Conservation (phyloP, 352 stramenopile genomes). For the Pythium aquatile region DNA sequence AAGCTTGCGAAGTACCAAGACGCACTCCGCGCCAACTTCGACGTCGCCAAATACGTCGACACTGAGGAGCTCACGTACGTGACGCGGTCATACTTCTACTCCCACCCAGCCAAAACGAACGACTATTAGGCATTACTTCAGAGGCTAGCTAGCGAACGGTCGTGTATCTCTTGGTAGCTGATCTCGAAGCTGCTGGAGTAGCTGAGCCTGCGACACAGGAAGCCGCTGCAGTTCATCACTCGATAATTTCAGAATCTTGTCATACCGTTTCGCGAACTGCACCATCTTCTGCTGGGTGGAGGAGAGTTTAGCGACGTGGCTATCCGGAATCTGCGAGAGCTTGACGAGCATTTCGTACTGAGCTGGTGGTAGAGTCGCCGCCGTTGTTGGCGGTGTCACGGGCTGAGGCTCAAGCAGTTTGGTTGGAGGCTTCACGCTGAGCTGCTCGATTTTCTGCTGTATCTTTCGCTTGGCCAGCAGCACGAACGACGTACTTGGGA, state of each 20-base stretch:
- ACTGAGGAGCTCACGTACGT: constrained; percentile 35
- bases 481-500: constrained; percentile 53
- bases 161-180: constrained; percentile 16
- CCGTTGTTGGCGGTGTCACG: not conserved
- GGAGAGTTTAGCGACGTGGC: constrained; percentile 37
- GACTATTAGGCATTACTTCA: not conserved
- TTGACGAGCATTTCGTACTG: constrained; percentile 46
- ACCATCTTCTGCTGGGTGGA: constrained; percentile 44
- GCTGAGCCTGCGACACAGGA: constrained; percentile 37
- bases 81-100: constrained; percentile 44
- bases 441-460: constrained; percentile 44
- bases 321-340: constrained; percentile 34
- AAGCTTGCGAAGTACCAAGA: constrained; percentile 18
- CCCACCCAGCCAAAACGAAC: constrained; percentile 20
- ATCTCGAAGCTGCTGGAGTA: constrained; percentile 36
- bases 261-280: constrained; percentile 54
- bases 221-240: constrained; percentile 34
- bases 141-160: no score
- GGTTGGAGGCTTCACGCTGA: constrained; percentile 7
- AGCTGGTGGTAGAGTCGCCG: constrained; percentile 21
- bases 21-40: constrained; percentile 43
- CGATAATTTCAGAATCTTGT: constrained; percentile 40
- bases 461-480: constrained; percentile 41
- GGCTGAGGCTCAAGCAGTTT: not conserved
- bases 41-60: constrained; percentile 42